Conservation (phyloP, 2,329 filamentous ascomycete species). For the Hypoxylon sp. region DNA sequence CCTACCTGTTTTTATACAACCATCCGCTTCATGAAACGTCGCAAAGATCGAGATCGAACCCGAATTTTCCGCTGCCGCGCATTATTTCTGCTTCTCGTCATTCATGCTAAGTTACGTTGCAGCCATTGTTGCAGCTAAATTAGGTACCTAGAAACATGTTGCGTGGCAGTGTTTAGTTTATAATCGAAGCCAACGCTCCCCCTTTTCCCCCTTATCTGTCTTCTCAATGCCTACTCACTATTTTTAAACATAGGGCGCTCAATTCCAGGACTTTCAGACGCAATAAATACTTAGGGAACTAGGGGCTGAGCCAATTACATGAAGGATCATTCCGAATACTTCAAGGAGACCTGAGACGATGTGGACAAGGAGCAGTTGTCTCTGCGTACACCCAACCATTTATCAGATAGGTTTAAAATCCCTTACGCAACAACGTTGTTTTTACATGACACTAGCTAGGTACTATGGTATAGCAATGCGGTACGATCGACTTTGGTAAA, state of each 20-base stretch:
- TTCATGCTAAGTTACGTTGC: slow-evolving; percentile 1
- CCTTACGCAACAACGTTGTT: too few species aligned
- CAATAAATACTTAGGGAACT: background rate
- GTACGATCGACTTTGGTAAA: background rate
- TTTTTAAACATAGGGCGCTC: background rate
- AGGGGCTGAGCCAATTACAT: too few species aligned
- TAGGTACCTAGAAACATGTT: background rate
- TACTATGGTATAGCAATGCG: background rate
- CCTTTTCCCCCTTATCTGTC: background rate
- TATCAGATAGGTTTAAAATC: too few species aligned
- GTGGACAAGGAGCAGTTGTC: too few species aligned
- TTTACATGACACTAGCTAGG: too few species aligned
- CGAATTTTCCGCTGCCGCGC: background rate
- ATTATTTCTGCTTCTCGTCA: background rate
- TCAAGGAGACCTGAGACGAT: too few species aligned
- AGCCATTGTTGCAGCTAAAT: too few species aligned
- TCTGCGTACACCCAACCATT: too few species aligned
- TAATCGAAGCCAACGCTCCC: background rate
- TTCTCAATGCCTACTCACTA: background rate
- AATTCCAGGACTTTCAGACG: background rate
- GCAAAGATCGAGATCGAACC: background rate
- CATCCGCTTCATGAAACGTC: slow-evolving; percentile 5
- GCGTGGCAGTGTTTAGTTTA: background rate
- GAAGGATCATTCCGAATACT: too few species aligned
- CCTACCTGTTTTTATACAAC: background rate